phyloP scores from a whole-genome alignment of 495 filamentous ascomycete species.

The Mycothermus thermophilus region DNA sequence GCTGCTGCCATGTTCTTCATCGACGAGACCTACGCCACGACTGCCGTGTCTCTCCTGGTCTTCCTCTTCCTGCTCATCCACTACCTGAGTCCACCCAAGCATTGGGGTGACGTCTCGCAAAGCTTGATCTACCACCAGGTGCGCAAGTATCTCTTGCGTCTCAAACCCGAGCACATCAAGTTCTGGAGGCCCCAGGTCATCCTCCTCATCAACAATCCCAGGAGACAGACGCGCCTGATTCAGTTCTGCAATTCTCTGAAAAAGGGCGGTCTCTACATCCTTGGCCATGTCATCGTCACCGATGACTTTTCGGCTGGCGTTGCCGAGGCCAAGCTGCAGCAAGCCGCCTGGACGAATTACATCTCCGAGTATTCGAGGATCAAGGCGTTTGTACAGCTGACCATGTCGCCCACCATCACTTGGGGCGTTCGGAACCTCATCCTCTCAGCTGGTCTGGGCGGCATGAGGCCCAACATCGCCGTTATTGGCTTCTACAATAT shows the following conservation, averaged over 20 bases:
- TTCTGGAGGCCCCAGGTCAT: constrained; percentile 83
- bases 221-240: constrained; percentile 64
- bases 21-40: constrained; percentile 67
- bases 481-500: constrained; percentile 63
- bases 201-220: constrained; percentile 68
- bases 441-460: constrained; percentile 69
- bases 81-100: constrained; percentile 69
- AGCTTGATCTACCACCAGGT: constrained; percentile 87
- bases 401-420: constrained; percentile 66
- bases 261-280: constrained; percentile 72
- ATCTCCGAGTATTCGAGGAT: constrained; percentile 71
- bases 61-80: constrained; percentile 73
- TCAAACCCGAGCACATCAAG: constrained; percentile 81
- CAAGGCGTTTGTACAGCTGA: constrained; percentile 79
- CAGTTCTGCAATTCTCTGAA: constrained; percentile 88
- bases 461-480: constrained; percentile 82
- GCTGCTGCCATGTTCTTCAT: constrained; percentile 80
- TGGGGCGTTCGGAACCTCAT: constrained; percentile 79
- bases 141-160: constrained; percentile 68
- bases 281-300: constrained; percentile 78
- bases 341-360: constrained; percentile 69
- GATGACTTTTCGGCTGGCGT: constrained; percentile 67
- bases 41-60: constrained; percentile 58
- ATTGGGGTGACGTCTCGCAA: constrained; percentile 84
- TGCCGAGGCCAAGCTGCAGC: constrained; percentile 67